Evolutionary conservation across 306 rosid genomes (phyloP).

Genomic region (Dryas octopetala): DNA sequence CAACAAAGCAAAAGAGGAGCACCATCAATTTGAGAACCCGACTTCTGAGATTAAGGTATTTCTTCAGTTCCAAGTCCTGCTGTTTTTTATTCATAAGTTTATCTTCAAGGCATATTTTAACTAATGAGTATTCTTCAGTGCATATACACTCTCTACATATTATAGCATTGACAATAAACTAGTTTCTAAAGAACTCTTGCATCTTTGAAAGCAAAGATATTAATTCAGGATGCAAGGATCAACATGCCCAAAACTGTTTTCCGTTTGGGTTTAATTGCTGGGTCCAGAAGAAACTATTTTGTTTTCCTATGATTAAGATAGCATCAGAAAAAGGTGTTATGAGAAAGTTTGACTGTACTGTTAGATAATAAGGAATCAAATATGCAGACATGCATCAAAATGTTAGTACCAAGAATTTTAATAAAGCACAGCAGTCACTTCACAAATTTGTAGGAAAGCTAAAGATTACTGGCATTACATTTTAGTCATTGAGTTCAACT

Average conservation of each 20-base stretch:
- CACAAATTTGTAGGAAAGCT: neutral
- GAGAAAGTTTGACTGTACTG: neutral
- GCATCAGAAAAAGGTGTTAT: neutral
- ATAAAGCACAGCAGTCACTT: neutral
- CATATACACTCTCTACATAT: neutral
- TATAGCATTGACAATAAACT: neutral
- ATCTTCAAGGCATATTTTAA: neutral
- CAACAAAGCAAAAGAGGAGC: slow-evolving; percentile 75
- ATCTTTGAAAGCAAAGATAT: neutral
- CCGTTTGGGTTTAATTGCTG: neutral
- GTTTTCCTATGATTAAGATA: neutral
- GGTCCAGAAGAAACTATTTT: neutral
- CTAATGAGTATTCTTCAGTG: neutral
- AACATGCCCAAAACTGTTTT: neutral
- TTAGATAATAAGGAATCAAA: neutral
- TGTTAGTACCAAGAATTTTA: neutral
- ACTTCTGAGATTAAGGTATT: slow-evolving; percentile 82
- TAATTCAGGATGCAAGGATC: neutral
- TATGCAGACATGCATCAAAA: neutral
- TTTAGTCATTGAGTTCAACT: neutral
- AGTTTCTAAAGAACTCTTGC: neutral
- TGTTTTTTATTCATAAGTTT: neutral
- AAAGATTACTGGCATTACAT: neutral
- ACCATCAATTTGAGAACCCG: slow-evolving; percentile 48
- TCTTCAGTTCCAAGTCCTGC: slow-evolving; percentile 6